A percentile compares a stretch with the other conserved stretches of the same genome.
phyloP scores from a whole-genome alignment of 345 rosid genomes.

The Salix udensis region DNA sequence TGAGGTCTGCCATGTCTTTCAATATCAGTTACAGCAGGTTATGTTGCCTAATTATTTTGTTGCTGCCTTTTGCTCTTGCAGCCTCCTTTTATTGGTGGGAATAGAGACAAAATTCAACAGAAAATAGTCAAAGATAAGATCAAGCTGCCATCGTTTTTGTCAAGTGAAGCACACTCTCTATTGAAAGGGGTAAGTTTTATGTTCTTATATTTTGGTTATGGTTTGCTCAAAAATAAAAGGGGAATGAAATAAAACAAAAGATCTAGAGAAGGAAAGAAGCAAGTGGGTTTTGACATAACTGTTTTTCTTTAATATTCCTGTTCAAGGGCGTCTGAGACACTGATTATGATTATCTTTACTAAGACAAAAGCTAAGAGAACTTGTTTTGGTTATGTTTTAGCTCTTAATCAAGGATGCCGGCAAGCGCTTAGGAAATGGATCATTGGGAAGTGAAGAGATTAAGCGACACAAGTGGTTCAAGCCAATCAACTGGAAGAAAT shows the following conservation, averaged over 20 bases:
- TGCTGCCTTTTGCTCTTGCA: slow-evolving; percentile 28
- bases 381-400: slow-evolving; percentile 29
- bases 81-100: slow-evolving; percentile 77
- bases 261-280: not conserved
- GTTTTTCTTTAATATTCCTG: not conserved
- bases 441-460: slow-evolving; percentile 59
- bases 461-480: slow-evolving; percentile 88
- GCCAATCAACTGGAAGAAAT: slow-evolving; percentile 77
- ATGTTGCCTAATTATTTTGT: not conserved
- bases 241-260: not conserved
- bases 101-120: slow-evolving; percentile 61
- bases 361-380: not conserved
- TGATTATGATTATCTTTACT: not conserved
- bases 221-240: not conserved
- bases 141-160: slow-evolving; percentile 63
- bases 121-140: slow-evolving; percentile 80
- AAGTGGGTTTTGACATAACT: not conserved
- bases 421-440: slow-evolving; percentile 72
- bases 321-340: not conserved
- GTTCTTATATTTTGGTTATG: not conserved
- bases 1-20: not conserved
- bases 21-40: not conserved
- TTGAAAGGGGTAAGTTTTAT: slow-evolving; percentile 62
- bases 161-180: slow-evolving; percentile 75
- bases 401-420: slow-evolving; percentile 71